Conservation (phyloP, 345 rosid genomes). For the Arabis hirsuta region DNA sequence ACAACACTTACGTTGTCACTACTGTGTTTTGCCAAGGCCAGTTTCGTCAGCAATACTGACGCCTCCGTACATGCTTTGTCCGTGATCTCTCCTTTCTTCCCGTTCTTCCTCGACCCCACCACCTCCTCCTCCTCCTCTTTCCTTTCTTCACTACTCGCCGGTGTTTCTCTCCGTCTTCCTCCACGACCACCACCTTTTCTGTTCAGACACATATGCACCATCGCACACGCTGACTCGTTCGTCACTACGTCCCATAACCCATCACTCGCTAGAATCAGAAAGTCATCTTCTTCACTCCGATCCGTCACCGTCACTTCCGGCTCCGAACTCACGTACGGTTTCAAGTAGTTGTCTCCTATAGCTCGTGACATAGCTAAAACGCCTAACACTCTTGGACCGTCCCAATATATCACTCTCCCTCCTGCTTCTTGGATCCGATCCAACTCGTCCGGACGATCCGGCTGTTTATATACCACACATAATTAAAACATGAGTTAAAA, state of each 20-base stretch:
- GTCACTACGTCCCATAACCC: slow-evolving; percentile 96
- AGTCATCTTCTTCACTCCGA: slow-evolving; percentile 74
- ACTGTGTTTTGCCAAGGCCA: slow-evolving; percentile 78
- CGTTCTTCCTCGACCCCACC: slow-evolving; percentile 40
- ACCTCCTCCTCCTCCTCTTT: neutral
- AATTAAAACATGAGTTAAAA: neutral
- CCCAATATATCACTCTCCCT: slow-evolving; percentile 92
- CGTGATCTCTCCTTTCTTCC: slow-evolving; percentile 45
- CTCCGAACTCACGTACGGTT: slow-evolving; percentile 82
- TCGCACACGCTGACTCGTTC: slow-evolving; percentile 73
- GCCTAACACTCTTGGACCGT: slow-evolving; percentile 81
- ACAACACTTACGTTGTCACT: slow-evolving; percentile 87
- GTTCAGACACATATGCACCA: slow-evolving; percentile 64
- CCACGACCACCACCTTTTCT: slow-evolving; percentile 19
- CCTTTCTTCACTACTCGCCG: slow-evolving; percentile 21
- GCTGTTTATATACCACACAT: slow-evolving; percentile 49
- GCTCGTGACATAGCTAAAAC: slow-evolving; percentile 93
- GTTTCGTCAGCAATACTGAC: slow-evolving; percentile 66
- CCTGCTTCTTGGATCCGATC: slow-evolving; percentile 78
- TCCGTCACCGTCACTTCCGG: slow-evolving; percentile 79
- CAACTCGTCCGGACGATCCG: slow-evolving; percentile 90
- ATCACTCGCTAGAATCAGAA: slow-evolving; percentile 78
- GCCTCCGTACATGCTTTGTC: slow-evolving; percentile 75
- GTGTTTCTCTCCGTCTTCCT: slow-evolving; percentile 15
- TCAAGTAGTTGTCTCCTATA: slow-evolving; percentile 87